These are phyloP conservation scores for Cyberlindnera sargentensis DNA, from an alignment of 805 yeast genomes.

Conservation along the genomic window DNA sequence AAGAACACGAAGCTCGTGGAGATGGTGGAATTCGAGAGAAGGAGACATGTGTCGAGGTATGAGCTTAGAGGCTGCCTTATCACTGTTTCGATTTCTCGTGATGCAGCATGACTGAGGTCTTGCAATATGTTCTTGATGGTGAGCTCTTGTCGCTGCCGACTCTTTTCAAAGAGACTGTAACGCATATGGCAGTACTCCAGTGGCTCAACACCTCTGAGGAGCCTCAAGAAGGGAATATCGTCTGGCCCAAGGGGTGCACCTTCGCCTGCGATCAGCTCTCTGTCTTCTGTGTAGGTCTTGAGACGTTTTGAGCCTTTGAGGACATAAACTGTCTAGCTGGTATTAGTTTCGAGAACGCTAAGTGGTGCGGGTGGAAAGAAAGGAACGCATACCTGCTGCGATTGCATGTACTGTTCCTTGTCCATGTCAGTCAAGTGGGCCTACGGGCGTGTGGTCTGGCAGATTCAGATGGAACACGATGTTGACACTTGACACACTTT, in stretches of 20 bases:
- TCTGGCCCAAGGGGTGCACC: slow-evolving; percentile 5
- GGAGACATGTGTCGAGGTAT: slow-evolving; percentile 12
- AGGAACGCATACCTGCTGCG: slow-evolving; percentile 11
- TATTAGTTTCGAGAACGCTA: too few relatives aligned
- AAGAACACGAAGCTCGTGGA: slow-evolving; percentile 15
- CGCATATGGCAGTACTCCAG: slow-evolving; percentile 11
- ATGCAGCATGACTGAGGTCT: slow-evolving; percentile 10
- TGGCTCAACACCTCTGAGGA: slow-evolving; percentile 15
- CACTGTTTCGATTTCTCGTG: slow-evolving; percentile 8
- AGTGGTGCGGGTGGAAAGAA: too few relatives aligned
- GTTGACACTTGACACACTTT: background rate
- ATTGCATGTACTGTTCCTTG: slow-evolving; percentile 7
- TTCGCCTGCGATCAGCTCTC: slow-evolving; percentile 8
- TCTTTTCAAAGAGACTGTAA: slow-evolving; percentile 9
- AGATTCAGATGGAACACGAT: too few relatives aligned
- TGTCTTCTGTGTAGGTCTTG: slow-evolving; percentile 6
- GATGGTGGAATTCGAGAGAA: slow-evolving; percentile 18
- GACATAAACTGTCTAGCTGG: slow-evolving; percentile 15
- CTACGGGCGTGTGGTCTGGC: too few relatives aligned
- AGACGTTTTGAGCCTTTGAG: slow-evolving; percentile 1
- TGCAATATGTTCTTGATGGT: slow-evolving; percentile 11
- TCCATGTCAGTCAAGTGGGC: background rate
- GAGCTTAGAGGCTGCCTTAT: slow-evolving; percentile 3
- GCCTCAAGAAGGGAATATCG: slow-evolving; percentile 11
- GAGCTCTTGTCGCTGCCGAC: slow-evolving; percentile 10